Evolutionary conservation across 2,329 filamentous ascomycete genomes (phyloP).

Genomic region (Sphaerostilbella broomeana): DNA sequence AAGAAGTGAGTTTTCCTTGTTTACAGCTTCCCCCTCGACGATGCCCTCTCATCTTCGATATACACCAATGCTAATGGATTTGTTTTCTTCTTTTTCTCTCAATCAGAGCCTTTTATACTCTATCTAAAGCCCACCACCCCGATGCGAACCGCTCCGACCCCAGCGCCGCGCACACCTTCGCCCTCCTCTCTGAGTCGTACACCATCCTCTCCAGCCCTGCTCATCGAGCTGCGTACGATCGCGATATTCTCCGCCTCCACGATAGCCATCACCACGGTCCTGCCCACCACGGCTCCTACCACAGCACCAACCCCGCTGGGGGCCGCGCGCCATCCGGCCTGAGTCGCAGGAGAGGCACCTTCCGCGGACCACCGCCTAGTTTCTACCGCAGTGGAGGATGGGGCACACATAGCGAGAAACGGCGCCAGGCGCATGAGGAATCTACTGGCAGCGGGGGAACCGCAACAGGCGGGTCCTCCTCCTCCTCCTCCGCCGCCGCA

Average conservation of each 20-base stretch:
- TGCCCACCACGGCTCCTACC: slow-evolving; percentile 42
- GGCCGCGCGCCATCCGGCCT: slow-evolving; percentile 75
- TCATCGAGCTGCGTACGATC: slow-evolving; percentile 78
- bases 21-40: slow-evolving; percentile 57
- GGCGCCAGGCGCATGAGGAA: slow-evolving; percentile 45
- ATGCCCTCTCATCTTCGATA: slow-evolving; percentile 59
- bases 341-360: slow-evolving; percentile 66
- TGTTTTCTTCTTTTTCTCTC: not conserved
- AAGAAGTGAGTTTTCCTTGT: slow-evolving; percentile 58
- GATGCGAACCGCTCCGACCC: slow-evolving; percentile 80
- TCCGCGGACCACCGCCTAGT: slow-evolving; percentile 78
- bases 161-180: slow-evolving; percentile 66
- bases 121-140: slow-evolving; percentile 89
- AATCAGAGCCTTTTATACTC: slow-evolving; percentile 69
- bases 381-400: slow-evolving; percentile 82
- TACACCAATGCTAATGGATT: not conserved
- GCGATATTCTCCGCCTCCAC: slow-evolving; percentile 47
- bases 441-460: slow-evolving; percentile 32
- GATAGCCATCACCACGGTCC: slow-evolving; percentile 26
- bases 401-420: slow-evolving; percentile 57
- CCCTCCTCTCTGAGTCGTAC: slow-evolving; percentile 80
- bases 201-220: slow-evolving; percentile 62
- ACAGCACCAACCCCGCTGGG: slow-evolving; percentile 57
- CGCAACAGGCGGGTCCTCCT: slow-evolving; percentile 1
- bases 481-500: not conserved